Percentiles rank a stretch among this genome's conserved stretches.
Evolutionary conservation across 2,329 filamentous ascomycete genomes (phyloP).

Genomic region (Elsinoe arachidis): DNA sequence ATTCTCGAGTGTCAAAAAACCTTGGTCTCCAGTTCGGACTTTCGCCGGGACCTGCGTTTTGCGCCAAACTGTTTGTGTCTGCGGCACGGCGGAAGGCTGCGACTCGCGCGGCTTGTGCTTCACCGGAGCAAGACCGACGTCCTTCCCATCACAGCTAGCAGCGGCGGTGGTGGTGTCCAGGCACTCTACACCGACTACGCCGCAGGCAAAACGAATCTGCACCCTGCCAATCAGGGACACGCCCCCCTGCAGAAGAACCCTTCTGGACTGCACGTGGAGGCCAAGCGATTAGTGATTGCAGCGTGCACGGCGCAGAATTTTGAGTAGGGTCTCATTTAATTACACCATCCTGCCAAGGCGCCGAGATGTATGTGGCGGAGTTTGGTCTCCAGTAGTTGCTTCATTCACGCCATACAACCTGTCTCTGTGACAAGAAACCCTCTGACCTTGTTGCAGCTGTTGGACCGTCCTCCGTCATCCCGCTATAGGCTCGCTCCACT

Average conservation of each 20-base stretch:
- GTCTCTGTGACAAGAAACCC: slow-evolving; percentile 31
- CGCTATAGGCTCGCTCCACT: background rate
- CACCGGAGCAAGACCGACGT: background rate
- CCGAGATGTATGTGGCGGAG: background rate
- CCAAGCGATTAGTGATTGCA: background rate
- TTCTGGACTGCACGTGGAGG: background rate
- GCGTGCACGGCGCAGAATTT: background rate
- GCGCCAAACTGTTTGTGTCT: background rate
- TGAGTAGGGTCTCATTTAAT: background rate
- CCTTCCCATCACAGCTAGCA: background rate
- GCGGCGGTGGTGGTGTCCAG: background rate
- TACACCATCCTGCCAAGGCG: background rate
- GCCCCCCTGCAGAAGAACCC: background rate
- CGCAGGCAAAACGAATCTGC: background rate
- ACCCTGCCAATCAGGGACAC: background rate
- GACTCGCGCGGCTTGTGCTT: background rate
- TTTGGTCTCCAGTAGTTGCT: background rate
- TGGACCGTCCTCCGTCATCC: slow-evolving; percentile 32
- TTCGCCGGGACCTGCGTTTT: background rate
- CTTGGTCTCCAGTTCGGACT: background rate
- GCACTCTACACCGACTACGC: background rate
- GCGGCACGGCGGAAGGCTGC: background rate
- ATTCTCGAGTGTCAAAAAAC: background rate
- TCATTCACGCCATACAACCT: slow-evolving; percentile 19
- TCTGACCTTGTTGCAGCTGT: slow-evolving; percentile 42